Evolutionary conservation across 306 rosid species (phyloP), one percentile per base, ranked within the genome.

Genomic region (cucumber (Cucumis sativus)): DNA sequence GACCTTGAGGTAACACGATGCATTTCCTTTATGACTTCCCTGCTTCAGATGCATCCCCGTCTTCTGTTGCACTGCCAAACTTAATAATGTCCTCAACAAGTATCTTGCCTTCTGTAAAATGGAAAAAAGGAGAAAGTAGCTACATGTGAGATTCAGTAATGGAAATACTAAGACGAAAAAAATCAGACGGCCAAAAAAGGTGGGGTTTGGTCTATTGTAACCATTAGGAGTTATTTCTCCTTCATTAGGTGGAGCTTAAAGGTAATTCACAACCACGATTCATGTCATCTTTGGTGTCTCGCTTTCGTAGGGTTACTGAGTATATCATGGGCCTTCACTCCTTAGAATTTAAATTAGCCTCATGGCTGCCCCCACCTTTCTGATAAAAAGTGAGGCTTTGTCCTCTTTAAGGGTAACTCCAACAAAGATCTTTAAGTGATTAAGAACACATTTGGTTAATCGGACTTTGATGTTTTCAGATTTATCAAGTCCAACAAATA

Each of bases 81-180:
- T 84, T 95, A 47, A 95, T 91, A 76, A 92, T 92, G 84, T 95
- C 98, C 79, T 95, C 98, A 14, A 95, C 98, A 41, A 90, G 91
- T 80, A 95, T 95, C 81, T 90, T 95, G 58, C 97, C 98, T 81
- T 95, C 97, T 95, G 91, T 73, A 40, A 21, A 79, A 77, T 58
- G 59, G 62, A 82, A 80, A 14, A 62, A 35, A 15, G 23, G 23
- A 15, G 47, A 33, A 35, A 74, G 13, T 41, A 55, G 54, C n/a
- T 39, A 75, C 8, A 4, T 15, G 37, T 21, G 37, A 33, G 78
- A 41, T 59, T 56, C 37, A n/a, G n/a, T 75, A 75, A 57, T 14
- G 25, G 20, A 75, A 25, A 54, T 45, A 57, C 54, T 4, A 2
- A 54, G n/a, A 37, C 6, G 0, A 8, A 10, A 56, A 54, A 25